Base-by-base conservation (phyloP, 2,329 filamentous ascomycete genomes). In the Microthyrium microscopicum region DNA sequence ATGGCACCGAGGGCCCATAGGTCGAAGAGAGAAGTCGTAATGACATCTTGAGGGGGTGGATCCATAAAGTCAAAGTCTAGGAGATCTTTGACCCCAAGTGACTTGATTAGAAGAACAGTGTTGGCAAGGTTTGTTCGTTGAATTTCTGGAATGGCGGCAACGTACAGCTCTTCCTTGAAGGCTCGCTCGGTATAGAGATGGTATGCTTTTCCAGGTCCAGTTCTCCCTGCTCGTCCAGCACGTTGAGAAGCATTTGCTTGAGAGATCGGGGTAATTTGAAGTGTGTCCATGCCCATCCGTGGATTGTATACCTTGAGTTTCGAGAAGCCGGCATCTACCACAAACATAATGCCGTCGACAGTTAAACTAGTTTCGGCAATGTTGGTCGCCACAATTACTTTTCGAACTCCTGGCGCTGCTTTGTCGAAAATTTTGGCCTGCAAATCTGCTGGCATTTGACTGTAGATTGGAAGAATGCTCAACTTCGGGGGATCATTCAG, bases 41-140 rank as follows among this genome's bases (percentile, higher is more conserved):
- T 95, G 1, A 85, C 94, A 48, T 98, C 91, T 56, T 98, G 89
- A 0, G 89, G 89, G 5, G 89, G 89, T 2, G 89, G 89, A 44
- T 98, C 89, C 87, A 98, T 95, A 46, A 98, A 98, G 52, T 95
- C 84, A 49, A 98, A 98, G 53, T 98, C 87, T 1, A 98, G 60
- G 7, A 98, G 64, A 44, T 98, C 85, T 49, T 82, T 87, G 13
- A 98, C 87, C 0, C 89, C 89, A 1, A 98, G 68, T 0, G 83
- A 93, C 51, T 98, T 98, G 29, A 98, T 67, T 31, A 98, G 70
- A 11, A 98, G 65, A 3, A 98, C 87, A 0, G 85, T 95, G 46
- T 95, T 95, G 47, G 83, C 77, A 2, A 98, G 70, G 46, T 95
- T 98, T 1, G 89, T 98, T 13, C 89, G 72, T 56, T 98, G 89